Conservation (phyloP, 2,329 filamentous ascomycete genomes). For the Ophiocordyceps camponoti-leonardi region DNA sequence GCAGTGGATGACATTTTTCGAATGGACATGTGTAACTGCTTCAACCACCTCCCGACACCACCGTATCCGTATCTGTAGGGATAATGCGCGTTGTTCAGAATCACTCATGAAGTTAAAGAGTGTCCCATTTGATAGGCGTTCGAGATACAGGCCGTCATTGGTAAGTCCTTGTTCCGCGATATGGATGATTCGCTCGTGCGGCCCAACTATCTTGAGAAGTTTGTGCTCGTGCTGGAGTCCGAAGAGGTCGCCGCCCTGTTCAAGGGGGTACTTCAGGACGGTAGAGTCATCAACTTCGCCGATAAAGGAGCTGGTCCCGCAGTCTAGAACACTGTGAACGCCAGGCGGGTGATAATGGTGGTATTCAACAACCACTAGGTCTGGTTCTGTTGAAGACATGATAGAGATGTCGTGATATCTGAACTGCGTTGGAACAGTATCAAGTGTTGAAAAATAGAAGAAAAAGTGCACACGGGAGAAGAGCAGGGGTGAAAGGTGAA, state of each 20-base stretch:
- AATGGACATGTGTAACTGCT: not conserved
- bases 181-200: not conserved
- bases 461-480: too few relatives aligned
- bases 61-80: not conserved
- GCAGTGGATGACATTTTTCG: not conserved
- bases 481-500: too few relatives aligned
- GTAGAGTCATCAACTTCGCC: not conserved
- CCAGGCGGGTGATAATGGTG: not conserved
- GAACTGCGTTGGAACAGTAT: too few relatives aligned
- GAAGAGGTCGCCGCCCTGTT: not conserved
- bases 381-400: too few relatives aligned
- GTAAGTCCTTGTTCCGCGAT: not conserved
- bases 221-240: not conserved
- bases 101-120: not conserved
- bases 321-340: not conserved
- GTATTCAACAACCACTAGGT: not conserved
- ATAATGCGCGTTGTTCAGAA: not conserved
- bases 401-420: too few relatives aligned
- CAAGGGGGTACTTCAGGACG: not conserved
- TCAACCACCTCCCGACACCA: not conserved
- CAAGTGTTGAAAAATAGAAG: too few relatives aligned
- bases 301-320: not conserved
- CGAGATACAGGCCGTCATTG: not conserved
- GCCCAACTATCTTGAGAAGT: not conserved
- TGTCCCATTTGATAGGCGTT: not conserved